Conservation (phyloP, 2,329 filamentous ascomycete genomes). For the Periconia macrospinosa region DNA sequence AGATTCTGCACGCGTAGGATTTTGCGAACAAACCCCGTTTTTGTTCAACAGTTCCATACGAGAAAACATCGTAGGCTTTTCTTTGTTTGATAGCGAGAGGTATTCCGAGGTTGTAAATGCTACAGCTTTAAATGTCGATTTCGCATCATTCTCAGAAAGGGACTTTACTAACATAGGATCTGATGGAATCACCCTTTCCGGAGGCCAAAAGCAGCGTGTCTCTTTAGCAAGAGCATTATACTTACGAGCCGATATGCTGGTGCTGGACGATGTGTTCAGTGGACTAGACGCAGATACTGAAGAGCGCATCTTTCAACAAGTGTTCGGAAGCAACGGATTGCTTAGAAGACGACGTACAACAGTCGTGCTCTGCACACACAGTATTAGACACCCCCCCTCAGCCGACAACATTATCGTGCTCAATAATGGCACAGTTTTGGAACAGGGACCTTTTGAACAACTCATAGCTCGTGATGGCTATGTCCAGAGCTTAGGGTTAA, state of each 20-base stretch:
- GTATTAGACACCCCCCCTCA: conserved; percentile 5
- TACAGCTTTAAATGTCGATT: conserved; percentile 5
- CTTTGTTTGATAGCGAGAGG: conserved; percentile 6
- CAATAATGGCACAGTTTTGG: conserved; percentile 5
- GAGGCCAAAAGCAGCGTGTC: conserved; percentile 54
- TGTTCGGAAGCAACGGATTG: conserved; percentile 48
- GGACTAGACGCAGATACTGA: conserved; percentile 52
- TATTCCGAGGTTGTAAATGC: conserved; percentile 17
- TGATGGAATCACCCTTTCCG: conserved; percentile 51
- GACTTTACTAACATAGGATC: conserved; percentile 50
- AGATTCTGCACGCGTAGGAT: conserved; percentile 27
- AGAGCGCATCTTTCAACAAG: conserved; percentile 47
- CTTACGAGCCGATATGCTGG: conserved; percentile 43
- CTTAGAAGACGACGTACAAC: conserved; percentile 34
- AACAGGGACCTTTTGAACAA: conserved; percentile 40
- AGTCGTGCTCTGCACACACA: conserved; percentile 18
- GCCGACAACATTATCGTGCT: conserved; percentile 14
- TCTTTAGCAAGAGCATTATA: conserved; percentile 54
- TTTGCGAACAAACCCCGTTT: conserved; percentile 44
- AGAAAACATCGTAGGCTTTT: conserved; percentile 15
- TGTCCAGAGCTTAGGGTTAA: conserved; percentile 35
- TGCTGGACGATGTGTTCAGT: conserved; percentile 54
- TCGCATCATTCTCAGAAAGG: conserved; percentile 8
- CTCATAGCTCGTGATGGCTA: conserved; percentile 22
- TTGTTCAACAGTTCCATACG: conserved; percentile 12